Evolutionary conservation across 192 early-diverging fungal species (phyloP).

Genomic region (Podila horticola): DNA sequence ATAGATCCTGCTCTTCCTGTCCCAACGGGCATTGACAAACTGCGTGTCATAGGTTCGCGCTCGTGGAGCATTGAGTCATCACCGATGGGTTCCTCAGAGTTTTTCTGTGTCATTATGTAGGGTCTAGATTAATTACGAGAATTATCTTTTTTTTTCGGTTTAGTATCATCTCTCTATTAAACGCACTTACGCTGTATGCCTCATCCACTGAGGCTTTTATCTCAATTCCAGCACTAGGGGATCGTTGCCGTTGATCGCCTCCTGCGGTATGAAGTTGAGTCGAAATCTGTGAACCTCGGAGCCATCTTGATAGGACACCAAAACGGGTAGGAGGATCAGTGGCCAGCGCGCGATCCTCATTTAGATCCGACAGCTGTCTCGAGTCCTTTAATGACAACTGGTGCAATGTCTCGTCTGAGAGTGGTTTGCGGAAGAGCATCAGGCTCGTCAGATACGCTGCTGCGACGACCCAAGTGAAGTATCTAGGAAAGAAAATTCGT

Average conservation of each 20-base stretch:
- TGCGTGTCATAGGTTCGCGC: too few species aligned
- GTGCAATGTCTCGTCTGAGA: constrained; percentile 47
- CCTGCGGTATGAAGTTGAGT: constrained; percentile 4
- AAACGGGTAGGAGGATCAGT: constrained; percentile 21
- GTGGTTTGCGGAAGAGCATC: constrained; percentile 64
- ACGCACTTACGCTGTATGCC: too few species aligned
- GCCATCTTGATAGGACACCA: constrained; percentile 43
- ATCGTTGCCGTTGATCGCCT: constrained; percentile 1
- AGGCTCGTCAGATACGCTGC: constrained; percentile 68
- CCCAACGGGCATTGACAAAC: background rate
- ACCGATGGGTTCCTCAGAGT: too few species aligned
- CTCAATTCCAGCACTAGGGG: constrained; percentile 10
- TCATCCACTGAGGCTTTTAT: too few species aligned
- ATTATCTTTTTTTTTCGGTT: too few species aligned
- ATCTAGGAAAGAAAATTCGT: constrained; percentile 52
- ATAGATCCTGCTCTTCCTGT: too few species aligned
- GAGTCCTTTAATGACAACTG: constrained; percentile 21
- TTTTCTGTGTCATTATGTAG: too few species aligned
- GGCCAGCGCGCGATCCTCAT: constrained; percentile 28
- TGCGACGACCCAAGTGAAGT: constrained; percentile 61
- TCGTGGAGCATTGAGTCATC: too few species aligned
- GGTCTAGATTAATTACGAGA: too few species aligned
- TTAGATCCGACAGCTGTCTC: constrained; percentile 5
- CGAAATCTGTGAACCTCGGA: constrained; percentile 13
- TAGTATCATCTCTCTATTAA: too few species aligned